Conservation (phyloP, 495 filamentous ascomycete species). For the Recurvomyces mirabilis region DNA sequence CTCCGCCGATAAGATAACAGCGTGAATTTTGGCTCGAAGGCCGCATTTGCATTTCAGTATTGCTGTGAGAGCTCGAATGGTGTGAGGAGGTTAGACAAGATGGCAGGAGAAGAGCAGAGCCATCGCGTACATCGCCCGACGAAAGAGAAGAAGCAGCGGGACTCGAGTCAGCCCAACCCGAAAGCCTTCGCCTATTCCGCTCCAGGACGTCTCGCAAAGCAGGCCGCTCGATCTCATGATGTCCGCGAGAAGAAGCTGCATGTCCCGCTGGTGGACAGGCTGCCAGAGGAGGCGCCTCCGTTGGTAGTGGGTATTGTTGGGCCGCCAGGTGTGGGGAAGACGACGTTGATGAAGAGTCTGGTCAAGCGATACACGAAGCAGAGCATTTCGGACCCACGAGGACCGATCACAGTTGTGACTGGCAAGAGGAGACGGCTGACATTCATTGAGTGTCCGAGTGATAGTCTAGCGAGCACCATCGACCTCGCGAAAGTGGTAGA, state of each 20-base stretch:
- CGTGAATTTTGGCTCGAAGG: no score
- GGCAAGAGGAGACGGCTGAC: conserved; percentile 87
- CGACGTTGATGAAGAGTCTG: conserved; percentile 78
- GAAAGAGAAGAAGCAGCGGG: conserved; percentile 82
- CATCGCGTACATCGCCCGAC: conserved; percentile 76
- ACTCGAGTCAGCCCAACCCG: conserved; percentile 57
- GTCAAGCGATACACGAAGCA: conserved; percentile 94
- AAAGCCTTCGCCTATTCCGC: conserved; percentile 85
- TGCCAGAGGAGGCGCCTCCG: conserved; percentile 92
- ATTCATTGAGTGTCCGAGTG: conserved; percentile 91
- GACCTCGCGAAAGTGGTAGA: conserved; percentile 94
- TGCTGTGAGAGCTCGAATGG: not conserved
- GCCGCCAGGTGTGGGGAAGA: conserved; percentile 76
- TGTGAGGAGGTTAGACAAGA: not conserved
- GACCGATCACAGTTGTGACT: conserved; percentile 88
- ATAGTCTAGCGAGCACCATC: conserved; percentile 84
- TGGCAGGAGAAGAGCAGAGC: conserved; percentile 42
- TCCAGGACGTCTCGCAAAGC: conserved; percentile 71
- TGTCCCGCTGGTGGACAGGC: conserved; percentile 86
- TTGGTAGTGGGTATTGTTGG: conserved; percentile 86
- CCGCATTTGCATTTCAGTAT: no score
- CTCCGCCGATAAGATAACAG: no score
- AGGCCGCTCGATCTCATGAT: conserved; percentile 84
- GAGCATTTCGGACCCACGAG: conserved; percentile 74
- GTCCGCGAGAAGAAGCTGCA: conserved; percentile 93